These are phyloP conservation scores for Metschnikowia corniflorae DNA, from an alignment of 805 yeast species.

Conservation along the genomic window DNA sequence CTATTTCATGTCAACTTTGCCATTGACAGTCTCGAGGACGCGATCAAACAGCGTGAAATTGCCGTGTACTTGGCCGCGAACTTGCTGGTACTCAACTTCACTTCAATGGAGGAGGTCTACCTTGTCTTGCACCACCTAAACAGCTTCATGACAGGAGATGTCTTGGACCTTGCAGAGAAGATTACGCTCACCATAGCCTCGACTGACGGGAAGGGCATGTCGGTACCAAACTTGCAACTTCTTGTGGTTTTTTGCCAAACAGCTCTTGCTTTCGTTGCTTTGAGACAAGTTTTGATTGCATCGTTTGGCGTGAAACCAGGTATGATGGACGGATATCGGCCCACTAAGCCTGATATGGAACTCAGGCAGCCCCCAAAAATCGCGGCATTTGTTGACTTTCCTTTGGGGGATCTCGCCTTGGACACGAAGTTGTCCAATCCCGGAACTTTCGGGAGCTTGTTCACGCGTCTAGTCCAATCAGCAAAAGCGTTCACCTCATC, in stretches of 20 bases:
- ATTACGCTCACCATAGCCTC: slow-evolving; percentile 16
- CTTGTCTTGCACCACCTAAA: slow-evolving; percentile 44
- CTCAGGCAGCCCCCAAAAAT: slow-evolving; percentile 28
- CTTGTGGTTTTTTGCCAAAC: slow-evolving; percentile 18
- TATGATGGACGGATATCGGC: slow-evolving; percentile 26
- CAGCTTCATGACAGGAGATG: slow-evolving; percentile 38
- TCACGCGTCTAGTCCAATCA: slow-evolving; percentile 14
- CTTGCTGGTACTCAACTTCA: slow-evolving; percentile 35
- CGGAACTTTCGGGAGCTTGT: slow-evolving; percentile 13
- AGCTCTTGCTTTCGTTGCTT: slow-evolving; percentile 14
- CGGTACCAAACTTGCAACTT: slow-evolving; percentile 14
- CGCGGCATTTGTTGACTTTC: slow-evolving; percentile 11
- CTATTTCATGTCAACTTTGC: slow-evolving; percentile 14
- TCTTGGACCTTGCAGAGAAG: slow-evolving; percentile 31
- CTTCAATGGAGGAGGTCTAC: slow-evolving; percentile 50
- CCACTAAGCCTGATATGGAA: slow-evolving; percentile 31
- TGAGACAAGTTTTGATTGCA: slow-evolving; percentile 20
- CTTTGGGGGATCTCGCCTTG: slow-evolving; percentile 12
- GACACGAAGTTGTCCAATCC: slow-evolving; percentile 11
- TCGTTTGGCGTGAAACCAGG: slow-evolving; percentile 22
- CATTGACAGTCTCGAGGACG: slow-evolving; percentile 8
- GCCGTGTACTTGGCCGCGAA: slow-evolving; percentile 32
- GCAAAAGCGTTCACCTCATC: slow-evolving; percentile 11
- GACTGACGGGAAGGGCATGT: slow-evolving; percentile 14
- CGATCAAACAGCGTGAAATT: slow-evolving; percentile 20